phyloP scores from a whole-genome alignment of 106 monocot species.

The Dactylorhiza incarnata region DNA sequence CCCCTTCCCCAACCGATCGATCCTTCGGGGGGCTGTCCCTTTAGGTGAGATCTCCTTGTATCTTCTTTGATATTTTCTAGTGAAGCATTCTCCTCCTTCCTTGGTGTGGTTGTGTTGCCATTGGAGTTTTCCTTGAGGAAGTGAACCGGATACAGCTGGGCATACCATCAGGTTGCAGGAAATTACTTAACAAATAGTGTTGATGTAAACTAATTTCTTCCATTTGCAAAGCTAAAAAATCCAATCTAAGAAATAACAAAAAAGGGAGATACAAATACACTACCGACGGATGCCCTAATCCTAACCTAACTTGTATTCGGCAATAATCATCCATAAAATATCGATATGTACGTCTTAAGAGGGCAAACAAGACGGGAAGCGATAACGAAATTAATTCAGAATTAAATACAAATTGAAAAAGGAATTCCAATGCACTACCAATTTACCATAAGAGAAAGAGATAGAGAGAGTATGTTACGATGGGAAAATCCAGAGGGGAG shows the following conservation, averaged over 20 bases:
- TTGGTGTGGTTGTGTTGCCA: too few species aligned
- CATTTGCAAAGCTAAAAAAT: not conserved
- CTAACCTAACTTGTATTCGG: not conserved
- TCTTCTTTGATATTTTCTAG: too few species aligned
- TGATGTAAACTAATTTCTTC: not conserved
- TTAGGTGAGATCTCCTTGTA: too few species aligned
- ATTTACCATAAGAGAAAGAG: not conserved
- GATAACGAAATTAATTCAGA: not conserved
- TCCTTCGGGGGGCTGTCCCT: too few species aligned
- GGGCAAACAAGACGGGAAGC: not conserved
- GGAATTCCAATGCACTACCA: not conserved
- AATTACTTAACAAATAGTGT: too few species aligned
- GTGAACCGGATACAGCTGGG: too few species aligned
- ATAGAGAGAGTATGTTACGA: slow-evolving; percentile 26
- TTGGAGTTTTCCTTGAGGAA: too few species aligned
- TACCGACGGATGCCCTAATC: not conserved
- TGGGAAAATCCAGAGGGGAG: slow-evolving; percentile 85
- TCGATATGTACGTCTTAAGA: not conserved
- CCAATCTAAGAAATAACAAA: not conserved
- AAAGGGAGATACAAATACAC: not conserved
- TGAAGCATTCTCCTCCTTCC: too few species aligned
- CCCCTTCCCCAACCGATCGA: too few species aligned
- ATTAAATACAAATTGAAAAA: not conserved
- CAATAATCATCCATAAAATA: not conserved
- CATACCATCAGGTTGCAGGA: too few species aligned